A percentile compares a stretch with the other conserved stretches of the same genome.
phyloP scores from a whole-genome alignment of 2,329 filamentous ascomycete species.

The Penicillium sp. region DNA sequence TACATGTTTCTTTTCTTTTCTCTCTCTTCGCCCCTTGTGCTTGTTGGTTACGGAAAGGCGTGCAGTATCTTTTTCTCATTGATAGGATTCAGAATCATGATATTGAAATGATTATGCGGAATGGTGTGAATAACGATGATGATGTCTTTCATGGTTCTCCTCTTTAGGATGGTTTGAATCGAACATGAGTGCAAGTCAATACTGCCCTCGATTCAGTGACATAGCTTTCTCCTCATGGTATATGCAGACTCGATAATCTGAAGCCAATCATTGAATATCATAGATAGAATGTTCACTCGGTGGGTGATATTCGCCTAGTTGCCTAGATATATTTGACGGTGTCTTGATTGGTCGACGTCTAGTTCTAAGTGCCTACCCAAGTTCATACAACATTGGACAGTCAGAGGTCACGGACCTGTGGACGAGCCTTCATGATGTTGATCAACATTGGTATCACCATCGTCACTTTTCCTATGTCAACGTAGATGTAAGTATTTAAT shows the following conservation, averaged over 20 bases:
- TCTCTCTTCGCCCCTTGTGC: neutral
- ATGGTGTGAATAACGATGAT: constrained; percentile 7
- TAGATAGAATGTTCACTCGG: neutral
- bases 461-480: neutral
- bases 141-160: constrained; percentile 1
- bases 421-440: neutral
- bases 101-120: constrained; percentile 10
- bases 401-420: neutral
- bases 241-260: neutral
- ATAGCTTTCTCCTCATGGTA: neutral
- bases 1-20: neutral
- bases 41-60: constrained; percentile 2
- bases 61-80: neutral
- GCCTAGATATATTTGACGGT: neutral
- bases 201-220: neutral
- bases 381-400: neutral
- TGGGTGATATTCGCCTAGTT: neutral
- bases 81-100: neutral
- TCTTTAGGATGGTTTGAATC: neutral
- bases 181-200: neutral
- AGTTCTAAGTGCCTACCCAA: neutral
- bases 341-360: neutral
- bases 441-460: too few species aligned
- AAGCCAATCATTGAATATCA: neutral
- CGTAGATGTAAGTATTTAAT: neutral